Base-by-base conservation (phyloP, 495 filamentous ascomycete genomes). In the Collariella sp. region DNA sequence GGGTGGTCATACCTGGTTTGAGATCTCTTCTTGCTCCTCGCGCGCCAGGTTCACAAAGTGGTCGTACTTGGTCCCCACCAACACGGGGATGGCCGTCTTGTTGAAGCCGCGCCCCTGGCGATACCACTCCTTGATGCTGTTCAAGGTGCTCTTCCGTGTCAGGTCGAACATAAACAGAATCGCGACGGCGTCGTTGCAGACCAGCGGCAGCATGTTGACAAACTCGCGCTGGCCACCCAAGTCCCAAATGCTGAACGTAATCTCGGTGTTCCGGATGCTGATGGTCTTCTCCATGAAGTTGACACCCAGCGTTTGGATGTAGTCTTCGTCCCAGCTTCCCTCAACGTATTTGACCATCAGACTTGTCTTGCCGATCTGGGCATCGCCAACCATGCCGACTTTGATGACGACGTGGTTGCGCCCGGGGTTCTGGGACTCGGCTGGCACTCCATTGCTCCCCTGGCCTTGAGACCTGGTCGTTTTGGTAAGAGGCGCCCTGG, bases 221-320 rank as follows among this genome's bases (percentile, higher is more conserved):
- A 98, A 98, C 70, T 98, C 93, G 60, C 93, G 83, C 75, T 98
- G 93, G 58, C 93, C 93, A 62, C 93, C 93, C 34, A 98, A 76
- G 78, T 98, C 93, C 93, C 93, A 98, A 66, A 98, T 98, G 41
- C 88, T 94, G 72, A 98, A 98, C 33, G 93, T 98, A 63, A 98
- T 97, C 69, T 98, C 93, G n/a, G 93, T 98, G 69, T 97, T 97
- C 51, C 93, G 89, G 69, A 98, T 98, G 52, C 87, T 91, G 66
- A 98, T 97, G 11, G 93, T 98, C 75, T 98, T 98, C 70, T 98
- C 93, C 93, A 98, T 98, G 75, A 98, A 98, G 67, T 98, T 98
- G 70, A 98, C 93, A 54, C 91, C 93, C 45, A 98, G 73, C 23
- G 93, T 98, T 72, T 98, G 93, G 62, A 98, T 98, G 70, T 98